phyloP scores from a whole-genome alignment of 2,329 filamentous ascomycete genomes.

The Lasiodiplodia gonubiensis region DNA sequence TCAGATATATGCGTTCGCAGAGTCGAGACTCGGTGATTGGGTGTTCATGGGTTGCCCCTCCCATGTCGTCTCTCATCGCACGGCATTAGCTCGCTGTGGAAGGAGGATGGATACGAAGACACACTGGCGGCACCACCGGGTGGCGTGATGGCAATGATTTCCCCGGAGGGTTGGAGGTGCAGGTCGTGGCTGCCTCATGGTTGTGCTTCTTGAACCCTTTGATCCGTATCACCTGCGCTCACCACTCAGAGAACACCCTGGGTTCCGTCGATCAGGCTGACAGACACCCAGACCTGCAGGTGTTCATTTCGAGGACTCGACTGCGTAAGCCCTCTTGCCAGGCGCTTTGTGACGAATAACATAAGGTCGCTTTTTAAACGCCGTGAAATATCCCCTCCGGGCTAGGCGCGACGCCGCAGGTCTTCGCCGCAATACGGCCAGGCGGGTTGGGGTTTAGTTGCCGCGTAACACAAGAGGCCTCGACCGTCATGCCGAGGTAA shows the following conservation, averaged over 20 bases:
- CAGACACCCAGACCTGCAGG: slow-evolving; percentile 16
- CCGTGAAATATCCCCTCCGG: not conserved
- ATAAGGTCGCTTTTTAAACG: not conserved
- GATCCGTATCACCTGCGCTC: slow-evolving; percentile 11
- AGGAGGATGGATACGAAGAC: slow-evolving; percentile 21
- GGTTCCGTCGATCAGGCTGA: slow-evolving; percentile 3
- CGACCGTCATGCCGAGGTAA: slow-evolving; percentile 18
- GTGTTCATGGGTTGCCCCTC: not conserved
- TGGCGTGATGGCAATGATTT: slow-evolving; percentile 13
- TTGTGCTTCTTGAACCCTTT: slow-evolving; percentile 6
- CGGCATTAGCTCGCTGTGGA: slow-evolving; percentile 8
- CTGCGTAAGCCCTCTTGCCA: not conserved
- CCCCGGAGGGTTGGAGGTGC: not conserved
- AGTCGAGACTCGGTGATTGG: not conserved
- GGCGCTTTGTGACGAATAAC: not conserved
- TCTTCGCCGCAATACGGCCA: not conserved
- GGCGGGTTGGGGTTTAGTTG: not conserved
- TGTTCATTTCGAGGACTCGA: not conserved
- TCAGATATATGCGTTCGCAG: slow-evolving; percentile 18
- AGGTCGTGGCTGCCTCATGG: slow-evolving; percentile 2
- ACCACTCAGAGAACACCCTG: not conserved
- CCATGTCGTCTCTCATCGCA: slow-evolving; percentile 5
- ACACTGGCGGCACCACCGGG: not conserved
- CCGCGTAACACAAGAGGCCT: slow-evolving; percentile 4
- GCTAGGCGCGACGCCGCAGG: not conserved